phyloP scores from a whole-genome alignment of 306 rosid genomes.

The Glycine tomentella region DNA sequence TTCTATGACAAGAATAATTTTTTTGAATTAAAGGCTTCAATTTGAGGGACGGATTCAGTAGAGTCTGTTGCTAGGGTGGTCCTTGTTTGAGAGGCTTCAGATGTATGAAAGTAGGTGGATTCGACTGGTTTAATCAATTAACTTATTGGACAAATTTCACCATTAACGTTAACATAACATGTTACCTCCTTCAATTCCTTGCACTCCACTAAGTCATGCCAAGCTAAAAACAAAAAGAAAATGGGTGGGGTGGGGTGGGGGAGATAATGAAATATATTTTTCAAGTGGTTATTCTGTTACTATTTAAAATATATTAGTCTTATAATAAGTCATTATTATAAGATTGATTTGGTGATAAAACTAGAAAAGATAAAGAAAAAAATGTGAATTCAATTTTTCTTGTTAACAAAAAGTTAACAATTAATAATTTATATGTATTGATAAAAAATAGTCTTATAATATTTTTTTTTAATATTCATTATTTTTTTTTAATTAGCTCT shows the following conservation, averaged over 20 bases:
- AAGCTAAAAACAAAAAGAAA: neutral
- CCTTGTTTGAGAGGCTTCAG: slow-evolving; percentile 41
- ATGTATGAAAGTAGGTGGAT: slow-evolving; percentile 19
- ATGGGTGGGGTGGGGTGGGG: too few species aligned
- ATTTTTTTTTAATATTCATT: too few species aligned
- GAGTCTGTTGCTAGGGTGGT: slow-evolving; percentile 39
- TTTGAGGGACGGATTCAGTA: slow-evolving; percentile 31
- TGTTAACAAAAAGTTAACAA: too few species aligned
- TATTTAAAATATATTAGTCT: neutral
- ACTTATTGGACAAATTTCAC: neutral
- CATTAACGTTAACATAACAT: neutral
- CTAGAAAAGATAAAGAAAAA: too few species aligned
- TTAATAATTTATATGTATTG: too few species aligned
- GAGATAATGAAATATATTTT: neutral
- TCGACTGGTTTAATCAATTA: neutral
- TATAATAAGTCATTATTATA: too few species aligned
- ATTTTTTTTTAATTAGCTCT: too few species aligned
- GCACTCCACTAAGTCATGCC: neutral
- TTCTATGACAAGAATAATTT: slow-evolving; percentile 14
- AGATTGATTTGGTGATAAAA: too few species aligned
- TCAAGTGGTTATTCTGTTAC: neutral
- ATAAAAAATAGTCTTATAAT: too few species aligned
- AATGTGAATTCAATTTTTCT: too few species aligned
- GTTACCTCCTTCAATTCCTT: neutral
- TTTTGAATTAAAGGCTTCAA: neutral